A percentile compares a stretch with the other conserved stretches of the same genome.
phyloP scores from a whole-genome alignment of 2,329 filamentous ascomycete species.

The Cladophialophora bantiana region DNA sequence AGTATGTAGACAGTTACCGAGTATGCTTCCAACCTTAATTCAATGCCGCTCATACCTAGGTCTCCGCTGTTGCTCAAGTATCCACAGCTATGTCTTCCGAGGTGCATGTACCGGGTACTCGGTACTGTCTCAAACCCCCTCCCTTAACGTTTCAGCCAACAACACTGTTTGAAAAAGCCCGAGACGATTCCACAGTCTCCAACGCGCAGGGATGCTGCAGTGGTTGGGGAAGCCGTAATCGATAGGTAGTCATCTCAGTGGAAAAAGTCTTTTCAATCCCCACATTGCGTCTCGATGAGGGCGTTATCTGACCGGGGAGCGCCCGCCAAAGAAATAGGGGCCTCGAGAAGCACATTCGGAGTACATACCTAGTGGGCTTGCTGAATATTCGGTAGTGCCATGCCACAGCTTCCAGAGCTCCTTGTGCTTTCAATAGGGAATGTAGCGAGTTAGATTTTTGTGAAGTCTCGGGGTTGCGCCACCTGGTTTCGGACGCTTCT shows the following conservation, averaged over 20 bases:
- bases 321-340: background rate
- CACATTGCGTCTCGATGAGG: background rate
- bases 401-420: no score
- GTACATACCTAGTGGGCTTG: no score
- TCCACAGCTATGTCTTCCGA: background rate
- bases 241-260: background rate
- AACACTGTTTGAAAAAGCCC: background rate
- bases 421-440: no score
- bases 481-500: no score
- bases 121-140: background rate
- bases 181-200: background rate
- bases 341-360: background rate
- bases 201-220: background rate
- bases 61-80: background rate
- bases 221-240: conserved; percentile 43
- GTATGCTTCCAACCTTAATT: background rate
- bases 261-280: background rate
- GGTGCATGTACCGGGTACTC: background rate
- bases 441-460: no score
- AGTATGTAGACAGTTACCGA: background rate
- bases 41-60: background rate
- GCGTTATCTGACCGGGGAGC: background rate
- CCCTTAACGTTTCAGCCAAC: background rate
- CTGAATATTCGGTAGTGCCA: no score
- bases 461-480: no score